A percentile compares a stretch with the other conserved stretches of the same genome.
phyloP scores from a whole-genome alignment of 2,329 filamentous ascomycete genomes.

The Penicillium griseofulvum region DNA sequence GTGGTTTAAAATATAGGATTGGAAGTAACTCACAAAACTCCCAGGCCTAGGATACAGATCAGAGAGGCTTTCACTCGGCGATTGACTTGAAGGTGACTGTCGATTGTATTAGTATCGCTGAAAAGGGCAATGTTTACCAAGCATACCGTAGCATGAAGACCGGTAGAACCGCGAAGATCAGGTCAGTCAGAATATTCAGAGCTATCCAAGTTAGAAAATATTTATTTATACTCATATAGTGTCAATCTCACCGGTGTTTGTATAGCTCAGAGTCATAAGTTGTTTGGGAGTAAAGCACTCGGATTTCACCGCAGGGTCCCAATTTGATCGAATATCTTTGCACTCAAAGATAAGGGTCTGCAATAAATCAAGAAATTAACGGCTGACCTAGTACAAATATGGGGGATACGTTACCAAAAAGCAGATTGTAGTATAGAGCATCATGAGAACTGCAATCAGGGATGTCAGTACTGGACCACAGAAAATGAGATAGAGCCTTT shows the following conservation, averaged over 20 bases:
- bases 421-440: constrained; percentile 19
- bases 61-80: constrained; percentile 38
- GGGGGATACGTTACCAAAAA: constrained; percentile 6
- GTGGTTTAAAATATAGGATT: background rate
- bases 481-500: constrained; percentile 27
- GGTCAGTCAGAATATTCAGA: constrained; percentile 43
- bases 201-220: constrained; percentile 11
- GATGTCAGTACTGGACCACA: background rate
- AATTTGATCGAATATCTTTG: constrained; percentile 45
- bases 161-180: constrained; percentile 42
- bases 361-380: background rate
- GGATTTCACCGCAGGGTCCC: constrained; percentile 42
- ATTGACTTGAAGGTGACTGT: constrained; percentile 40
- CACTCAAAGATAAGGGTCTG: constrained; percentile 52
- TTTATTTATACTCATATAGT: too few species aligned
- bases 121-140: background rate
- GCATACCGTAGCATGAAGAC: constrained; percentile 39
- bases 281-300: constrained; percentile 45
- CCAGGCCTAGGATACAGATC: constrained; percentile 40
- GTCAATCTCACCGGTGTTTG: constrained; percentile 32
- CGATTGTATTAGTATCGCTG: background rate
- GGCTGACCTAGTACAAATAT: background rate
- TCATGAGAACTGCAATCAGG: constrained; percentile 13
- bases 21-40: constrained; percentile 39
- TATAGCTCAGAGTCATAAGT: constrained; percentile 46